A percentile compares a stretch with the other conserved stretches of the same genome.
Conservation (phyloP, 228 moss, liverwort and hornwort species). For the Sphagnum fallax region DNA sequence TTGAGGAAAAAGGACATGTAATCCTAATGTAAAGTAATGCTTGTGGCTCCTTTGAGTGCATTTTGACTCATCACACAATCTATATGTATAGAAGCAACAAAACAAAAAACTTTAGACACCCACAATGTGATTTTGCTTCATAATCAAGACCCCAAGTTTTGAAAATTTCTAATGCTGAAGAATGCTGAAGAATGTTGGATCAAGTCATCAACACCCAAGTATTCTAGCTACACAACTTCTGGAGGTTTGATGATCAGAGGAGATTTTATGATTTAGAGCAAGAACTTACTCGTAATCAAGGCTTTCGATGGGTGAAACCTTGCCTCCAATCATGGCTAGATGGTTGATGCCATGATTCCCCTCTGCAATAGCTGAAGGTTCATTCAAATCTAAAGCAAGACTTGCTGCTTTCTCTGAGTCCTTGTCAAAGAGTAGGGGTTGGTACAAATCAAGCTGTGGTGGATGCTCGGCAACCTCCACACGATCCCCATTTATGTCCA, state of each 20-base stretch:
- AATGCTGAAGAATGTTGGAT: background rate
- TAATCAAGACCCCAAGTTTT: background rate
- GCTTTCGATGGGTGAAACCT: slow-evolving; percentile 23
- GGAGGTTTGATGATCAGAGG: too few species aligned
- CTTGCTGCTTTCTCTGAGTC: background rate
- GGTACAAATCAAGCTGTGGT: background rate
- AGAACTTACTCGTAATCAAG: slow-evolving; percentile 41
- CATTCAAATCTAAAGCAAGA: slow-evolving; percentile 23
- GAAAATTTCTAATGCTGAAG: background rate
- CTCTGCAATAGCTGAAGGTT: slow-evolving; percentile 20
- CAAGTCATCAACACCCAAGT: background rate
- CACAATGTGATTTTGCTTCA: background rate
- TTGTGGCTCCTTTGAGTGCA: too few species aligned
- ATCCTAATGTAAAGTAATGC: too few species aligned
- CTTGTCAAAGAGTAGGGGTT: slow-evolving; percentile 7
- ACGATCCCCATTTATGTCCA: too few species aligned
- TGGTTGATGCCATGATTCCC: slow-evolving; percentile 11
- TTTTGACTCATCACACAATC: too few species aligned
- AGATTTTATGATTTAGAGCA: too few species aligned
- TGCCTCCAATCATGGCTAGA: slow-evolving; percentile 22
- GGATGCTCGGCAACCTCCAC: background rate
- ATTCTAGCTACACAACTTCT: too few species aligned
- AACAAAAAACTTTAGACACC: background rate
- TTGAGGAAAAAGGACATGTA: too few species aligned
- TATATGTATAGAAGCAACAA: background rate